Evolutionary conservation across 352 stramenopile species (phyloP), one percentile per base, ranked within the genome.

Genomic region (Pilasporangium apinafurcum): DNA sequence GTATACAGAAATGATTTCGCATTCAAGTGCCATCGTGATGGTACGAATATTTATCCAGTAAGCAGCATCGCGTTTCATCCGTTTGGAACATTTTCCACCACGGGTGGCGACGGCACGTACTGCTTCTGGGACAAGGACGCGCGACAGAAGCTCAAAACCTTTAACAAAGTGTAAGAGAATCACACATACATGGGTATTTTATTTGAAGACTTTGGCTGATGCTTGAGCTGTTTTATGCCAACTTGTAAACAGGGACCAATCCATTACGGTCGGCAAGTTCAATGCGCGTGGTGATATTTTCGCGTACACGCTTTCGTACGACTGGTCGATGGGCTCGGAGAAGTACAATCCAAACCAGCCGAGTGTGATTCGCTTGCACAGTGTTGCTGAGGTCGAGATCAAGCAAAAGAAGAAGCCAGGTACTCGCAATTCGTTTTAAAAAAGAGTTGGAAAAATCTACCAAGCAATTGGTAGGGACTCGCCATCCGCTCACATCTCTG

Each of bases 41-140:
- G 69, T 46, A 63, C 65, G 20, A 64, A 93, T 38, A 94, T 97
- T 59, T 95, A 92, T 48, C 73, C 83, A 1, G 85, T 97, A 16
- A 96, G 89, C 62, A 86, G 55, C 32, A 89, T 97, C 44, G 62
- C 72, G 39, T 97, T 97, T 61, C 89, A 97, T 59, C 70, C 74
- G 25, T 86, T 89, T 53, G 95, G 95, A 27, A 98, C 93, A n/a
- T 98, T 98, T 65, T 84, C 94, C 2, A 98, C 96, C 12, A 89
- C 95, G 5, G 96, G 96, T 12, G 76, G 80, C 21, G 95, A 99
- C 59, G 95, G 95, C 37, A 92, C 96, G 30, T 97, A 96, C 50
- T 97, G 94, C 61, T 98, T 98, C 69, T 98, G 96, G 96, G 95
- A 98, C 75, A 98, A 98, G 68, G 94, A 98, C 56, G 96, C 93